Evolutionary conservation across 345 rosid species (phyloP), one percentile per base, ranked within the genome.

Genomic region (Salix brachista): DNA sequence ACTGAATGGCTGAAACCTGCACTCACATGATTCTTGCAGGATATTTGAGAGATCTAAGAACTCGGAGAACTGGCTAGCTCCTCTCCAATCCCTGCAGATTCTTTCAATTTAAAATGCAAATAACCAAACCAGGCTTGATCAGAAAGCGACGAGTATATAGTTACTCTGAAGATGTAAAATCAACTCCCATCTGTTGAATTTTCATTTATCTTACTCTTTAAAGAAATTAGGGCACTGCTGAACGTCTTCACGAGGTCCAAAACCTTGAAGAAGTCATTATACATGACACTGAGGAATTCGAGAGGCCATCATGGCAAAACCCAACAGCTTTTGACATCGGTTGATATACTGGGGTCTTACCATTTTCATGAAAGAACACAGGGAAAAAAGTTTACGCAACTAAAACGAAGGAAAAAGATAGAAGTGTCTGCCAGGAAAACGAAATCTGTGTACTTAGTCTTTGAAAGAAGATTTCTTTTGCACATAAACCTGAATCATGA

Each of bases 301-400:
- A 17, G 37, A 72, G 23, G 12, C 36, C 52, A 16, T 25, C 26
- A 1, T 11, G 37, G 75, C 17, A 41, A 56, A 72, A 42, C 60
- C 69, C 48, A 17, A 7, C 52, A 12, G 58, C 44, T 61, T 74
- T 73, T 60, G 21, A 7, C 18, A 65, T 37, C n/a, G 28, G 41
- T 58, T 60, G 54, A 39, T 71, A 73, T 32, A 11, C 3, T 42
- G 46, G 66, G 65, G 67, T 74, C 44, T 61, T 77, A 48, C 74
- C 71, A 71, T 76, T 67, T 46, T 68, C 37, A 60, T 73, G 83
- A 46, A 46, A 68, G 30, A 67, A 61, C 44, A 74, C 34, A 7
- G 60, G 70, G 70, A 65, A 76, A 65, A 56, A 11, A 5, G 37
- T 36, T 36, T 36, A 36, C 7, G 37, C 37, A 5, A 5, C 7